Conservation (phyloP, 805 yeast species). For the Jamesozyma hellenica region DNA sequence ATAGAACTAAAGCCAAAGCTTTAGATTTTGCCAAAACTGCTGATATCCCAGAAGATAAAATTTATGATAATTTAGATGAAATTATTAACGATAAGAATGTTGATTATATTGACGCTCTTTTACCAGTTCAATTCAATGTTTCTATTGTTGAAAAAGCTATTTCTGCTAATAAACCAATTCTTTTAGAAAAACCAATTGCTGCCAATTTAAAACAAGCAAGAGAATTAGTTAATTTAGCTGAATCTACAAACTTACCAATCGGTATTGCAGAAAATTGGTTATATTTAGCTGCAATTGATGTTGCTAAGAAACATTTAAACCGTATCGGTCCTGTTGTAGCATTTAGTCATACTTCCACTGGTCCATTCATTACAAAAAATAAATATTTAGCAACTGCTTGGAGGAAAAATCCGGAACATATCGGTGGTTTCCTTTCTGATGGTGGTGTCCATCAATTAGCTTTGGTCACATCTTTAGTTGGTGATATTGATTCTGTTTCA, state of each 20-base stretch:
- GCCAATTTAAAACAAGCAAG: conserved; percentile 73
- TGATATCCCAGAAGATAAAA: conserved; percentile 37
- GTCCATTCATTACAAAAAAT: conserved; percentile 52
- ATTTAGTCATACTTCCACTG: conserved; percentile 65
- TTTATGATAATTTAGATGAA: conserved; percentile 54
- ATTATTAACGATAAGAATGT: conserved; percentile 56
- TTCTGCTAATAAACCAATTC: conserved; percentile 64
- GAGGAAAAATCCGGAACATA: conserved; percentile 85
- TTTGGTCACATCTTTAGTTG: conserved; percentile 69
- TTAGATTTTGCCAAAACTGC: conserved; percentile 63
- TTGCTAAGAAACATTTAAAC: conserved; percentile 48
- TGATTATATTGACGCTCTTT: conserved; percentile 71
- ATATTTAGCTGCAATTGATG: conserved; percentile 49
- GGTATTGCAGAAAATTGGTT: conserved; percentile 82
- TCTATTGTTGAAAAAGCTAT: conserved; percentile 62
- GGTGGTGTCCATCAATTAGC: conserved; percentile 97
- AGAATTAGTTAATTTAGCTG: conserved; percentile 62
- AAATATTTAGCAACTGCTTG: conserved; percentile 65
- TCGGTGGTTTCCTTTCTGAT: conserved; percentile 87
- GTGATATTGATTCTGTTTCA: conserved; percentile 58
- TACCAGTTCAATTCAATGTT: conserved; percentile 79
- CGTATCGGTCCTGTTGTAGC: conserved; percentile 64
- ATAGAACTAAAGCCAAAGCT: conserved; percentile 80
- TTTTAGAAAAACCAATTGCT: conserved; percentile 87
- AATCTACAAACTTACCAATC: conserved; percentile 54